phyloP scores from a whole-genome alignment of 2,329 filamentous ascomycete genomes.

The Intubia oerlemansii region DNA sequence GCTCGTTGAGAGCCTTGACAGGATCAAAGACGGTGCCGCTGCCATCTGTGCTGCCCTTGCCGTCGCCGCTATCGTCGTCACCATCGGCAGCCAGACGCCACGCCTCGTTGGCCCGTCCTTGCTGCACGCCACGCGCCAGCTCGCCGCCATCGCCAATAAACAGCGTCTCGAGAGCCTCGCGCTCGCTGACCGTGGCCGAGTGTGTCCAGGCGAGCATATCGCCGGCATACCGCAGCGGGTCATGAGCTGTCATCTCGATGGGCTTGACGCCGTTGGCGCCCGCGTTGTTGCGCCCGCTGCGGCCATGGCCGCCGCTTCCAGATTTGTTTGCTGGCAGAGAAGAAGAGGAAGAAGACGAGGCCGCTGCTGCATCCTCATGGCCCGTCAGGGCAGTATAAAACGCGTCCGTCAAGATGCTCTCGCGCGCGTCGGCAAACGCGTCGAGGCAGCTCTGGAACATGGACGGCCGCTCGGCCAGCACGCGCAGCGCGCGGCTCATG shows the following conservation, averaged over 20 bases:
- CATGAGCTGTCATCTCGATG: constrained; percentile 84
- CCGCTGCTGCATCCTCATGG: background rate
- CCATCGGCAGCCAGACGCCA: constrained; percentile 50
- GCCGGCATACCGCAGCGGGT: constrained; percentile 75
- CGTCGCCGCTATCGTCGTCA: constrained; percentile 26
- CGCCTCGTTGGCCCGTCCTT: constrained; percentile 60
- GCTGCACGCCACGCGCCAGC: constrained; percentile 61
- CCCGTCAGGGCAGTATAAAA: constrained; percentile 82
- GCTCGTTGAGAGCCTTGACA: constrained; percentile 56
- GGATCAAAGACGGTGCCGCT: constrained; percentile 45
- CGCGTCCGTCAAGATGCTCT: constrained; percentile 67
- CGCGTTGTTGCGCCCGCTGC: constrained; percentile 15
- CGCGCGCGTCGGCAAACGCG: constrained; percentile 76
- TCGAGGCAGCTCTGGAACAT: constrained; percentile 88
- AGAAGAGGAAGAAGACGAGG: background rate
- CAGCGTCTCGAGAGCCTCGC: constrained; percentile 74
- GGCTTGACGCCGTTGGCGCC: constrained; percentile 47
- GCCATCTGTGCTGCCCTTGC: no score
- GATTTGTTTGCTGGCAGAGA: no score
- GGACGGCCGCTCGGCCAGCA: constrained; percentile 72
- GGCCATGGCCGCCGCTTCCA: constrained; percentile 18
- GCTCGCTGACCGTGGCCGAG: constrained; percentile 80
- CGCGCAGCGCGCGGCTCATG: constrained; percentile 64
- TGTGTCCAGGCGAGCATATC: constrained; percentile 98
- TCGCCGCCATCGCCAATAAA: constrained; percentile 85